A percentile compares a stretch with the other conserved stretches of the same genome.
phyloP scores from a whole-genome alignment of 2,329 filamentous ascomycete genomes.

The Nannizzia gypsea region DNA sequence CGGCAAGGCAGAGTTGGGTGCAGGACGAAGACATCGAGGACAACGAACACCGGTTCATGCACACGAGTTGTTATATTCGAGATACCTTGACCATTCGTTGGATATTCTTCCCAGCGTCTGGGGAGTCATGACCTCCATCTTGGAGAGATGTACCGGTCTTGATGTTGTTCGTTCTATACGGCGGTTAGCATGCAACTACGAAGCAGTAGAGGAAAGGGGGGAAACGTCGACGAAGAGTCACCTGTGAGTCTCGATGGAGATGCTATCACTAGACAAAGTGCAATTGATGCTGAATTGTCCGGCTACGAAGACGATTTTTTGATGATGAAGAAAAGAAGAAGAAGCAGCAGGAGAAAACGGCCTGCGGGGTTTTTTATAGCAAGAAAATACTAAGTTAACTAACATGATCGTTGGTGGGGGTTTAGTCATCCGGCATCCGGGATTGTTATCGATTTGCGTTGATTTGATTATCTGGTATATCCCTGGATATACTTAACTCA shows the following conservation, averaged over 20 bases:
- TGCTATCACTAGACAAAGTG: background rate
- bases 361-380: background rate
- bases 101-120: conserved; percentile 29
- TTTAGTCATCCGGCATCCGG: background rate
- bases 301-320: background rate
- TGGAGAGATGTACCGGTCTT: conserved; percentile 15
- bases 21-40: conserved; percentile 17
- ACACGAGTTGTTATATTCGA: conserved; percentile 32
- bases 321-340: background rate
- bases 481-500: too few species aligned
- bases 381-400: too few species aligned
- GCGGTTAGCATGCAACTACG: background rate
- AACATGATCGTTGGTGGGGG: conserved; percentile 1
- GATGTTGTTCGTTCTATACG: conserved; percentile 6
- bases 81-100: conserved; percentile 38
- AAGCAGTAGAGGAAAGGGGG: background rate
- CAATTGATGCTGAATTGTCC: background rate
- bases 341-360: conserved; percentile 4
- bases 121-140: conserved; percentile 29
- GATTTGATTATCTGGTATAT: too few species aligned
- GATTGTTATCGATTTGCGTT: background rate
- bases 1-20: conserved; percentile 19
- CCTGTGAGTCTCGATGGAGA: background rate
- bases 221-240: background rate
- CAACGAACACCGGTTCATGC: conserved; percentile 57